phyloP scores from a whole-genome alignment of 768 basidiomycete genomes.

The Boletus vermiculosoides region DNA sequence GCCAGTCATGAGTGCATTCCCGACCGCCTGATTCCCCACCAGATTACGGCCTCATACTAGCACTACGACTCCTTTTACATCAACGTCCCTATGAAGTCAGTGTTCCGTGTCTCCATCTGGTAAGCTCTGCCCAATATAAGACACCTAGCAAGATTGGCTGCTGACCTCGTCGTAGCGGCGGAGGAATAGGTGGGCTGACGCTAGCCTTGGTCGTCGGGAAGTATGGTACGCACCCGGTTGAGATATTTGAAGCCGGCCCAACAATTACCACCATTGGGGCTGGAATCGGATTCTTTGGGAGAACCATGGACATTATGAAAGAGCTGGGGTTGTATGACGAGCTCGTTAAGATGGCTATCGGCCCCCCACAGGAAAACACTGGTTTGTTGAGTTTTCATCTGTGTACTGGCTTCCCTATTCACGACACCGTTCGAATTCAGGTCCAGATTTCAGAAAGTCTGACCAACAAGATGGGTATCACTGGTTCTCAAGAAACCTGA shows the following conservation, averaged over 20 bases:
- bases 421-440: slow-evolving; percentile 7
- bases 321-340: slow-evolving; percentile 40
- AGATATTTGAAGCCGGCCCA: slow-evolving; percentile 44
- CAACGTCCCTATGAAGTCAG: slow-evolving; percentile 3
- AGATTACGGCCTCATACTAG: neutral
- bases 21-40: too few relatives aligned
- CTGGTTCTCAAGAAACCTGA: slow-evolving; percentile 25
- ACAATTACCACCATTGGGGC: slow-evolving; percentile 44
- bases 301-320: slow-evolving; percentile 43
- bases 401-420: neutral
- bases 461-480: slow-evolving; percentile 34
- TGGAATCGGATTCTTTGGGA: slow-evolving; percentile 46
- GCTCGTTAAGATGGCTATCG: slow-evolving; percentile 15
- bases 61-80: neutral
- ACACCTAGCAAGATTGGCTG: too few relatives aligned
- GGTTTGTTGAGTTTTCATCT: slow-evolving; percentile 8
- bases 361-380: slow-evolving; percentile 18
- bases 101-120: slow-evolving; percentile 21
- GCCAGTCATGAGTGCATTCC: too few relatives aligned
- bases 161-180: slow-evolving; percentile 29
- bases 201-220: slow-evolving; percentile 33
- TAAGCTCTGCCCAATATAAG: neutral
- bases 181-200: slow-evolving; percentile 38
- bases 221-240: slow-evolving; percentile 30
- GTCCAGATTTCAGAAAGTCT: slow-evolving; percentile 31